Evolutionary conservation across 208 protist genomes (phyloP).

Genomic region (Crithidia expoeki): DNA sequence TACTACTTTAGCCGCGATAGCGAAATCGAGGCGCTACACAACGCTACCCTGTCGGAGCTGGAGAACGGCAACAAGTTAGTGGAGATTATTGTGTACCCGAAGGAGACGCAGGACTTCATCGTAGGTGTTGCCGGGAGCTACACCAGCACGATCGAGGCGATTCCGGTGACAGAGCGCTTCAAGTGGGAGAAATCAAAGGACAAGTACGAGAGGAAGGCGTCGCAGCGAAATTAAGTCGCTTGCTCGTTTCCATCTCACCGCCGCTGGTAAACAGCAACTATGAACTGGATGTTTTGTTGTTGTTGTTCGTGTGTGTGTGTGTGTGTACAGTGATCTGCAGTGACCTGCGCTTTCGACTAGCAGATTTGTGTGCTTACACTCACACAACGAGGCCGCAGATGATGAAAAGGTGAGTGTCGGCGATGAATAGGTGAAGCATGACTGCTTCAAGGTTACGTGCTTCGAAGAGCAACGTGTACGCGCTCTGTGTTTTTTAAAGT

Average conservation of each 20-base stretch:
- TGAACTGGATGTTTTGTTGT: neutral
- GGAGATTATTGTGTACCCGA: conserved; percentile 75
- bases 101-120: conserved; percentile 72
- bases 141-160: conserved; percentile 75
- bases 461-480: too few species aligned
- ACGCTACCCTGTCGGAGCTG: conserved; percentile 60
- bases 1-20: conserved; percentile 66
- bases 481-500: too few species aligned
- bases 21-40: conserved; percentile 57
- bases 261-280: neutral
- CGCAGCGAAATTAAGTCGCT: neutral
- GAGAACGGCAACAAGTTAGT: conserved; percentile 66
- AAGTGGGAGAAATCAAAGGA: conserved; percentile 64
- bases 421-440: too few species aligned
- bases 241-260: neutral
- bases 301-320: neutral
- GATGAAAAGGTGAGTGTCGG: too few species aligned
- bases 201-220: conserved; percentile 29
- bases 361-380: too few species aligned
- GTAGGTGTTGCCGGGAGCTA: conserved; percentile 69
- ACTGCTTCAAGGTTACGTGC: too few species aligned
- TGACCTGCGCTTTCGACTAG: too few species aligned
- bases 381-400: too few species aligned
- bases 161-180: conserved; percentile 60
- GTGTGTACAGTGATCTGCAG: too few species aligned